Evolutionary conservation across 345 rosid genomes (phyloP), one percentile per base, ranked within the genome.

Genomic region (Gossypium herbaceum): DNA sequence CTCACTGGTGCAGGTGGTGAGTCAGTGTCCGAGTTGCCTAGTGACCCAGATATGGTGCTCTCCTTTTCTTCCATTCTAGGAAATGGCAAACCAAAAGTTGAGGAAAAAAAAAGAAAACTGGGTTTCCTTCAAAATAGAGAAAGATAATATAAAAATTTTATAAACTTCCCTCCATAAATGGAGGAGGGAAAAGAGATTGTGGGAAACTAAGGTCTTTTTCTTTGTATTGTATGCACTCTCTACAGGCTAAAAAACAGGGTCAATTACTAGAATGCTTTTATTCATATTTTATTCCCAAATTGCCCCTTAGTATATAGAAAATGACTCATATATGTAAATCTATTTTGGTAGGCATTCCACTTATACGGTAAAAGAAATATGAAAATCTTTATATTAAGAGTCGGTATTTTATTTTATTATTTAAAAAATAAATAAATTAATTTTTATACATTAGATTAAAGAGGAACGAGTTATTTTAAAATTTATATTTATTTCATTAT

Each of bases 1-100:
- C 76, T 79, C 65, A 78, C 72, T 12, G 83, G 83, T 4, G 81
- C 81, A 15, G 84, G 79, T 12, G 86, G 84, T 47, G 93, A 86
- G 76, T 82, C 86, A 41, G 87, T 80, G 34, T 47, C 84, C 17
- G 91, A 82, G 78, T 81, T 74, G 4, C 78, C 82, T 7, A 71
- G 61, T 70, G 88, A 83, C 45, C 73, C 84, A 3, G 86, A 78
- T 50, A 78, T 73, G 0, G 81, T 81, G 73, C 83, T 86, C 43
- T 82, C 84, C 69, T 84, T 86, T 41, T 81, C 88, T 57, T 81
- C 86, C 88, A 85, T 88, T 6, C 41, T 29, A 5, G 24, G n/a
- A 27, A 51, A 69, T 51, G 57, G 59, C 39, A 68, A 47, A 22
- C 20, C 70, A 47, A 25, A 48, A 24, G 6, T 8, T 12, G 43